phyloP scores from a whole-genome alignment of 129 eudicot species.

The Cynara cardunculus region DNA sequence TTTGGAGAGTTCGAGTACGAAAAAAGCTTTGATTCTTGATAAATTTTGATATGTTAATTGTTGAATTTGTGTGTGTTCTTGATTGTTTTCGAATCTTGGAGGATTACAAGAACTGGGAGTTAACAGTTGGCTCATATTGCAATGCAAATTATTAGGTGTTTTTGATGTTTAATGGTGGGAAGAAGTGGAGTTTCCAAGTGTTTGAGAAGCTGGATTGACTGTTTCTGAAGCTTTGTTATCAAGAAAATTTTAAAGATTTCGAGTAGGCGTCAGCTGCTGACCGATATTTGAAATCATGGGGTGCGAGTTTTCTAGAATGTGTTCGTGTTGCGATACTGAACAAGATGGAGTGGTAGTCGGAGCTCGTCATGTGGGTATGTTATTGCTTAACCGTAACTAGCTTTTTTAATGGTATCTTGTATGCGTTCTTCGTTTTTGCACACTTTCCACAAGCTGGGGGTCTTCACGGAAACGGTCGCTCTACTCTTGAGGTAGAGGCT shows the following conservation, averaged over 20 bases:
- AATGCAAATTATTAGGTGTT: neutral
- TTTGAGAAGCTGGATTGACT: constrained; percentile 8
- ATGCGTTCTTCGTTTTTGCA: neutral
- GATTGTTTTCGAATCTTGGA: neutral
- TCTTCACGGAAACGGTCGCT: neutral
- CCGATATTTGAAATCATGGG: constrained; percentile 26
- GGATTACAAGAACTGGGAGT: neutral
- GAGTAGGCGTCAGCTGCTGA: constrained; percentile 7
- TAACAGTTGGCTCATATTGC: neutral
- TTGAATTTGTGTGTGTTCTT: constrained; percentile 2
- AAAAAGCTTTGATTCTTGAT: neutral
- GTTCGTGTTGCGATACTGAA: constrained; percentile 29
- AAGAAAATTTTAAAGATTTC: neutral
- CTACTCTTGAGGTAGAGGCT: neutral
- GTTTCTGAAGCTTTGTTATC: constrained; percentile 1
- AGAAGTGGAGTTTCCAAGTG: constrained; percentile 4
- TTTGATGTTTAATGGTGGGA: constrained; percentile 18
- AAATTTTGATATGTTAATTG: neutral
- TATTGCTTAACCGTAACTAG: no score
- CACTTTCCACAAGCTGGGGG: neutral
- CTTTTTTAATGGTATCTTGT: neutral
- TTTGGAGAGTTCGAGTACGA: neutral
- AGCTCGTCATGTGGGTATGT: constrained; percentile 22
- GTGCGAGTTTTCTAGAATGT: constrained; percentile 30
- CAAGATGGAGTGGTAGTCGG: constrained; percentile 22